Conservation (phyloP, 495 filamentous ascomycete species). For the Podospora tetraspora region DNA sequence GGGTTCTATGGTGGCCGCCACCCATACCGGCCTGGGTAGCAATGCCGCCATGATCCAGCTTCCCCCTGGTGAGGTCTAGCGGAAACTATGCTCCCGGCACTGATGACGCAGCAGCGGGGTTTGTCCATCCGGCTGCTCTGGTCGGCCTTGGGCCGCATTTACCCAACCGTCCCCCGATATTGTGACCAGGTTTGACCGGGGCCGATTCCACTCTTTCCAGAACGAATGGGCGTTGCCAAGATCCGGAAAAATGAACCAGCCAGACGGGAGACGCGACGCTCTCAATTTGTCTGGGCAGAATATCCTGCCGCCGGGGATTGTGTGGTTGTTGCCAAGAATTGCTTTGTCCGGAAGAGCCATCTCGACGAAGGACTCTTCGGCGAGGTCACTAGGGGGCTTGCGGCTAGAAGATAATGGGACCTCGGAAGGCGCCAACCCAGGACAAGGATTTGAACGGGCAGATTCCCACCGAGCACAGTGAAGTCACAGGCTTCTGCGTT, state of each 20-base stretch:
- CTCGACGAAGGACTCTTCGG: background rate
- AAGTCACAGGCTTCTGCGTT: background rate
- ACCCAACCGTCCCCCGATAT: slow-evolving; percentile 2
- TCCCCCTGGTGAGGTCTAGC: background rate
- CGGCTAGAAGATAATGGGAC: background rate
- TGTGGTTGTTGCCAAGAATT: background rate
- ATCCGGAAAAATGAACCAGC: background rate
- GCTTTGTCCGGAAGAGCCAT: background rate
- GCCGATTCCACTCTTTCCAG: background rate
- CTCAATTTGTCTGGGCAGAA: background rate
- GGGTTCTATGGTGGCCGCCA: background rate
- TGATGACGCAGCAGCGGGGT: background rate
- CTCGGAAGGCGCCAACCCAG: background rate
- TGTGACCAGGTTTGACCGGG: background rate
- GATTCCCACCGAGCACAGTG: background rate
- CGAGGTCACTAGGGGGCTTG: background rate
- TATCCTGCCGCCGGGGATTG: background rate
- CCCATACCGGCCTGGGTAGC: background rate
- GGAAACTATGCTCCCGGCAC: background rate
- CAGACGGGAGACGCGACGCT: background rate
- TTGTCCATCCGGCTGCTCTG: slow-evolving; percentile 1
- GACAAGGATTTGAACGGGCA: background rate
- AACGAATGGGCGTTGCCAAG: background rate
- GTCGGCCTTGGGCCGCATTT: background rate
- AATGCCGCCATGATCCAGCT: background rate